Evolutionary conservation across 257 asterid genomes (phyloP), one percentile per base, ranked within the genome.

Genomic region (Jacaranda mimosifolia): DNA sequence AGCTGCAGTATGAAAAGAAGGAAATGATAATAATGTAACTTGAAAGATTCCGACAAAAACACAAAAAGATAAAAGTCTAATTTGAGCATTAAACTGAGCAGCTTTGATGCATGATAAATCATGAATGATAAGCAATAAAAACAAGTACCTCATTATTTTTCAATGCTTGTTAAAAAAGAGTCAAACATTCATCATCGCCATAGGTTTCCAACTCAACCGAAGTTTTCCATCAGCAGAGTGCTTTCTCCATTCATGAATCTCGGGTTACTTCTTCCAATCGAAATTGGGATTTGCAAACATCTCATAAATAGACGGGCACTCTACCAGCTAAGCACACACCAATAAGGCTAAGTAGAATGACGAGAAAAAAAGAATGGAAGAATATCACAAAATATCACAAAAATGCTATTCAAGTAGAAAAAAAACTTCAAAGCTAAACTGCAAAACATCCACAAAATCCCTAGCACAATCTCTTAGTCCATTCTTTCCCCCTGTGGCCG

Each of bases 241-340:
- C 65, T 83, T 82, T 73, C 88, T 76, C 98, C 98, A 93, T 11
- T 91, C 96, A 59, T 73, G 80, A 81, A 91, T 89, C 86, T 86
- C 84, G 6, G 97, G 97, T 75, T 87, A 82, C 84, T 90, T 90
- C 84, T 80, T 86, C 98, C 98, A 93, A 81, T 91, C 78, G 85
- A 93, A 93, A 63, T 83, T 73, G 2, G 88, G 83, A 80, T 88
- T 91, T 58, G 97, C 89, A 83, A 93, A 59, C 98, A 93, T 90
- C 87, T 93, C 98, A 65, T 93, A 91, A 55, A 93, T 55, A 62
- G 98, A 91, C 55, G 98, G 98, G 68, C 97, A 91, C n/a, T n/a
- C n/a, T n/a, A n/a, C n/a, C n/a, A n/a, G n/a, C n/a, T n/a, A n/a
- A n/a, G n/a, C n/a, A n/a, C n/a, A n/a, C n/a, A n/a, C n/a, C n/a